These are phyloP conservation scores for Botryotinia narcissicola DNA, from an alignment of 2,329 filamentous ascomycete genomes.

Conservation along the genomic window DNA sequence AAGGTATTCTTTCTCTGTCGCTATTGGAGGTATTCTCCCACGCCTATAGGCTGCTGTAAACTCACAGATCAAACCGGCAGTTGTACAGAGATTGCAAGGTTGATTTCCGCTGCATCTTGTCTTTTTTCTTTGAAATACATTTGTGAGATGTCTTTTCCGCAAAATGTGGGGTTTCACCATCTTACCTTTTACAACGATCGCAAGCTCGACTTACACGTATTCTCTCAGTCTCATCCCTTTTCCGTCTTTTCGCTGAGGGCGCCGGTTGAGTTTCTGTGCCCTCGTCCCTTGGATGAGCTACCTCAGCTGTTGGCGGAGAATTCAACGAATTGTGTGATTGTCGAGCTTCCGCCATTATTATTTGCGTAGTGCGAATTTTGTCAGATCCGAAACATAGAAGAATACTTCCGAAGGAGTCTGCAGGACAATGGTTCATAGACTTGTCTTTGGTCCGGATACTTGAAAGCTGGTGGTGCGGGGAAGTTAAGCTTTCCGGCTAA, in stretches of 20 bases:
- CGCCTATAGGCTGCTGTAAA: slow-evolving; percentile 51
- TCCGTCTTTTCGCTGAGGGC: slow-evolving; percentile 23
- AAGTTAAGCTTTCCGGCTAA: neutral
- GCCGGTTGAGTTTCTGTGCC: neutral
- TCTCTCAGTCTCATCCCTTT: slow-evolving; percentile 26
- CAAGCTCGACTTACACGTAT: slow-evolving; percentile 47
- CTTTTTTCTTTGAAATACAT: slow-evolving; percentile 39
- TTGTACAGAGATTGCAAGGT: slow-evolving; percentile 42
- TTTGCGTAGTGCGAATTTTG: neutral
- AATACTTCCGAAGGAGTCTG: neutral
- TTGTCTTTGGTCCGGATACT: slow-evolving; percentile 1
- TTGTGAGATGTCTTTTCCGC: neutral
- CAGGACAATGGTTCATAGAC: neutral
- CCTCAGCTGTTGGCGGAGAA: neutral
- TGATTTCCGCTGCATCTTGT: slow-evolving; percentile 43
- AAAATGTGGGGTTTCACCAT: neutral
- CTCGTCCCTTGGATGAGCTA: neutral
- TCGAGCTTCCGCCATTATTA: slow-evolving; percentile 9
- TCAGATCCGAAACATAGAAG: slow-evolving; percentile 2
- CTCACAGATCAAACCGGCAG: slow-evolving; percentile 40
- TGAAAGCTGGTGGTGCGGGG: slow-evolving; percentile 9
- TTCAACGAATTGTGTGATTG: neutral
- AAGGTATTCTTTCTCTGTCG: neutral
- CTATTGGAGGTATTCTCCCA: slow-evolving; percentile 44
- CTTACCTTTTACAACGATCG: slow-evolving; percentile 49